phyloP scores from a whole-genome alignment of 768 basidiomycete species.

The Tricholomella constricta region DNA sequence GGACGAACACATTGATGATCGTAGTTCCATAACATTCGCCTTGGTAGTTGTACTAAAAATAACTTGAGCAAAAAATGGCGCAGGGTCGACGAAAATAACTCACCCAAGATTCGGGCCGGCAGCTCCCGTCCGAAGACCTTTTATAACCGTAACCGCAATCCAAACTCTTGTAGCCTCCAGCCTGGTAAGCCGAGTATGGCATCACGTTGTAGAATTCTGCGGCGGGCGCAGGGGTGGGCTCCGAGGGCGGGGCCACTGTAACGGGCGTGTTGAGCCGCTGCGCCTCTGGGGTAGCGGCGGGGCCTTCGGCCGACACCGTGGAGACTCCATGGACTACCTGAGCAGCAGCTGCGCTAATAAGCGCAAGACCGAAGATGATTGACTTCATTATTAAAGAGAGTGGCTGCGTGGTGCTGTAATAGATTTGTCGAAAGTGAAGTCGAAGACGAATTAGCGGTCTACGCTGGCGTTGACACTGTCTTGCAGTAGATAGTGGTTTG shows the following conservation, averaged over 20 bases:
- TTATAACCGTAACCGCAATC: constrained; percentile 72
- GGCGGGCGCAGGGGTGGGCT: constrained; percentile 33
- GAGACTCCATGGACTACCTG: constrained; percentile 54
- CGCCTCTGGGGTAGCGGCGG: constrained; percentile 24
- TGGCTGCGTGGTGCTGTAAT: constrained; percentile 42
- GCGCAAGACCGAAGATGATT: constrained; percentile 57
- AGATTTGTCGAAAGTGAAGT: constrained; percentile 36
- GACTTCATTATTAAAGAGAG: constrained; percentile 66
- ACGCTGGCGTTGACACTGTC: constrained; percentile 69
- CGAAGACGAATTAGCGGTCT: constrained; percentile 60
- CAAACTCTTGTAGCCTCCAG: constrained; percentile 66
- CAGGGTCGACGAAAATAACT: constrained; percentile 19
- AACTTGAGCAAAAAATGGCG: constrained; percentile 1
- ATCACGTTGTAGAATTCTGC: constrained; percentile 47
- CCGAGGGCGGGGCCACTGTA: constrained; percentile 31
- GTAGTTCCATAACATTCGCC: constrained; percentile 65
- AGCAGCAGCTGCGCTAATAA: constrained; percentile 58
- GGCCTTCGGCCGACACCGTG: constrained; percentile 35
- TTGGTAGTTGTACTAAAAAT: constrained; percentile 37
- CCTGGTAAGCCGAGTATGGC: constrained; percentile 61
- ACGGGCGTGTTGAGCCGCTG: constrained; percentile 13
- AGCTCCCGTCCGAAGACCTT: constrained; percentile 58
- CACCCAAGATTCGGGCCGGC: constrained; percentile 61
- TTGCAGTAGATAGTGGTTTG: constrained; percentile 55
- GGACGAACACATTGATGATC: constrained; percentile 45